Evolutionary conservation across 495 filamentous ascomycete species (phyloP).

Genomic region (Wilcoxina mikolae): DNA sequence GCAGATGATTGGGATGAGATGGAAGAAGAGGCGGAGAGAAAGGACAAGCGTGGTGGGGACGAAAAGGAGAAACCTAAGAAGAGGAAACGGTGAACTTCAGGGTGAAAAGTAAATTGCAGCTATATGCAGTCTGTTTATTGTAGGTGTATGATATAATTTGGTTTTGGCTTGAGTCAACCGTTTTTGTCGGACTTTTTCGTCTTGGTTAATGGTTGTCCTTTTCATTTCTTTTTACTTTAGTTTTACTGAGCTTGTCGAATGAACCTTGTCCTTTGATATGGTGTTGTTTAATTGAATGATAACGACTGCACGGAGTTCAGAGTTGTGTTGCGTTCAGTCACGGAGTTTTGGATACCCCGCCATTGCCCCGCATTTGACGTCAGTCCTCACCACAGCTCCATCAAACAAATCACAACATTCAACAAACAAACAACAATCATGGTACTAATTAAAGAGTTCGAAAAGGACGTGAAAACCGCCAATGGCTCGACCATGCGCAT

Average conservation of each 20-base stretch:
- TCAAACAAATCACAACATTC: too few species aligned
- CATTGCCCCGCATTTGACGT: too few species aligned
- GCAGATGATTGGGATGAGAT: slow-evolving; percentile 29
- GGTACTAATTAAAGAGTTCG: slow-evolving; percentile 55
- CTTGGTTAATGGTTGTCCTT: too few species aligned
- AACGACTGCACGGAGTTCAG: too few species aligned
- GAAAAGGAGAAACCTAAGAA: slow-evolving; percentile 26
- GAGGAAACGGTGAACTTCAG: slow-evolving; percentile 21
- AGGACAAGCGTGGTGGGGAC: slow-evolving; percentile 18
- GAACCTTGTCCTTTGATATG: too few species aligned
- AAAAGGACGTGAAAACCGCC: slow-evolving; percentile 52
- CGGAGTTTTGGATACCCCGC: too few species aligned
- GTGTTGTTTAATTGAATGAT: too few species aligned
- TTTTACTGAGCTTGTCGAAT: too few species aligned
- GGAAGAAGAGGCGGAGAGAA: slow-evolving; percentile 27
- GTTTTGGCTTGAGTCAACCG: slow-evolving; percentile 8
- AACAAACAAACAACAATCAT: slow-evolving; percentile 15
- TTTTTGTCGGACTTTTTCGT: too few species aligned
- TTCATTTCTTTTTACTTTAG: too few species aligned
- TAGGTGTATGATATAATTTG: slow-evolving; percentile 9
- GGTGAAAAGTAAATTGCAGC: neutral
- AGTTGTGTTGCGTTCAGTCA: too few species aligned
- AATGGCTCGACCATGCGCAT: slow-evolving; percentile 43
- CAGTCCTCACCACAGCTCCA: too few species aligned
- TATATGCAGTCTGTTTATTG: neutral